phyloP scores from a whole-genome alignment of 2,329 filamentous ascomycete genomes.

The Pseudogymnoascus sp. region DNA sequence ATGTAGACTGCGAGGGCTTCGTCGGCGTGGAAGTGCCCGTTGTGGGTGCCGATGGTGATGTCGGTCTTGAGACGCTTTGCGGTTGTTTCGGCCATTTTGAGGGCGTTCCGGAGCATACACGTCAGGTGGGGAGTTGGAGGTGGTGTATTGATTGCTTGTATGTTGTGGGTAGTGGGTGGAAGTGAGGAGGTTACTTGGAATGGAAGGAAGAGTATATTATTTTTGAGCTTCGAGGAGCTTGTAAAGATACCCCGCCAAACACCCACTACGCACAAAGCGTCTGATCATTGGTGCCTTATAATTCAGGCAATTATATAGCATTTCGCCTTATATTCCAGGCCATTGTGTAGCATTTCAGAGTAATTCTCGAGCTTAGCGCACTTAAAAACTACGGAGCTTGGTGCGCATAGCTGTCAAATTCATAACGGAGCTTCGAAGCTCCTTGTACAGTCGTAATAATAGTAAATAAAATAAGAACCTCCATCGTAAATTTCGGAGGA shows the following conservation, averaged over 20 bases:
- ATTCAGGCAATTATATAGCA: background rate
- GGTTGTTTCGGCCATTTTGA: slow-evolving; percentile 62
- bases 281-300: background rate
- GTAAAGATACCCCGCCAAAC: slow-evolving; percentile 3
- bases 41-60: slow-evolving; percentile 73
- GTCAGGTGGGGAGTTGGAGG: background rate
- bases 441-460: background rate
- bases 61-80: slow-evolving; percentile 80
- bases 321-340: background rate
- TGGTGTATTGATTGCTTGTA: background rate
- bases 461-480: background rate
- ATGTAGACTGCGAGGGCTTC: slow-evolving; percentile 96
- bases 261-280: background rate
- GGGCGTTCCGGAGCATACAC: slow-evolving; percentile 41
- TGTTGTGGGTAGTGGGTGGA: background rate
- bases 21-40: slow-evolving; percentile 97
- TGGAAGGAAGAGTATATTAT: background rate
- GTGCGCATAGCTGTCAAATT: background rate
- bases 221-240: background rate
- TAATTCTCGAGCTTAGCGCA: background rate
- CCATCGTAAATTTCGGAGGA: background rate
- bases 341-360: background rate
- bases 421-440: background rate
- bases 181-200: background rate
- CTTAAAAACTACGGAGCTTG: background rate